Evolutionary conservation across 257 asterid genomes (phyloP).

Genomic region (Solanum chmielewskii): DNA sequence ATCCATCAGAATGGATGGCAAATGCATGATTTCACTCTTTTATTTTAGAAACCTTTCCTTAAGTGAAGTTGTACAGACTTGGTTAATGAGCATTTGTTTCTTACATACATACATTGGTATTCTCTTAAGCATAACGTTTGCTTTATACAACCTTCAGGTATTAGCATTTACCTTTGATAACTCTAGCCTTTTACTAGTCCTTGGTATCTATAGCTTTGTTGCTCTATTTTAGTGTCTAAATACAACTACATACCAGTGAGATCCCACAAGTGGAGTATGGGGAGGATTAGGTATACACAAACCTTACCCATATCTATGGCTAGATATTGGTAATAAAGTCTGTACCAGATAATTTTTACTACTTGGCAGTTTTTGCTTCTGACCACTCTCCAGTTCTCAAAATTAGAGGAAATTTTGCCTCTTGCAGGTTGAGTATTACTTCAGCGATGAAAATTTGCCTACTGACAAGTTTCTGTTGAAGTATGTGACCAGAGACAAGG

Average conservation of each 20-base stretch:
- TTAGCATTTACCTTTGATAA: neutral
- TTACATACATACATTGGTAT: neutral
- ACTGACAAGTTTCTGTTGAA: conserved; percentile 73
- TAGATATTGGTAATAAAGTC: neutral
- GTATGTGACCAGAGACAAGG: conserved; percentile 38
- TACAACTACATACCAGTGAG: neutral
- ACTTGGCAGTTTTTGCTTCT: neutral
- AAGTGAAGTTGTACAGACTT: neutral
- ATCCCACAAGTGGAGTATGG: neutral
- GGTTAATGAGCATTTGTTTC: neutral
- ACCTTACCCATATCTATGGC: neutral
- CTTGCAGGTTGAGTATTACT: conserved; percentile 88
- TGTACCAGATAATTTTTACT: neutral
- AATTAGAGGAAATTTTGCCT: neutral
- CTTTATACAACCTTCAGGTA: neutral
- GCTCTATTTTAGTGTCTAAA: neutral
- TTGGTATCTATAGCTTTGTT: neutral
- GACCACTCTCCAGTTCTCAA: neutral
- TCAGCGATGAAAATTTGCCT: conserved; percentile 83
- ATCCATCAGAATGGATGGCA: neutral
- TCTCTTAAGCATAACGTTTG: neutral
- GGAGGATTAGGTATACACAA: neutral
- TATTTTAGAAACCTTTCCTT: neutral
- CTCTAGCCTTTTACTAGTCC: neutral
- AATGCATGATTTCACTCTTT: neutral